Conservation (phyloP, 352 stramenopile genomes). For the Salisapilia sapeloensis region DNA sequence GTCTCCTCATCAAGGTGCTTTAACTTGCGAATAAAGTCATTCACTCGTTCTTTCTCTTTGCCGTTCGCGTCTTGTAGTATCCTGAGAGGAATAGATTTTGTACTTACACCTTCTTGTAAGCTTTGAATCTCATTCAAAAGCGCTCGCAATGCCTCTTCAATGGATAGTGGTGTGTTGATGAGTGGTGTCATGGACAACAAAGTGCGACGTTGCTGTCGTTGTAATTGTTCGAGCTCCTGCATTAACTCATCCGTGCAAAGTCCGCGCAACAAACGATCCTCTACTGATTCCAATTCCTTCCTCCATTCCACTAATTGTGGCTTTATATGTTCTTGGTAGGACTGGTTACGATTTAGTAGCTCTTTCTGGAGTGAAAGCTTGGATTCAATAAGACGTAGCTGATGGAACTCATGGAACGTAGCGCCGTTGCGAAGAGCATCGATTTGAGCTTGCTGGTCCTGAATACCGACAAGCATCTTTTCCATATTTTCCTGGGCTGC, state of each 20-base stretch:
- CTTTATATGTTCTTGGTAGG: conserved; percentile 44
- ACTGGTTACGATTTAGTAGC: conserved; percentile 44
- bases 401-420: conserved; percentile 32
- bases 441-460: conserved; percentile 29
- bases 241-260: conserved; percentile 37
- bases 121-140: conserved; percentile 39
- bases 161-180: conserved; percentile 33
- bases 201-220: conserved; percentile 41
- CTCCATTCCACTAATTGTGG: conserved; percentile 49
- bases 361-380: conserved; percentile 51
- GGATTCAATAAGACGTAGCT: conserved; percentile 33
- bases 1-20: conserved; percentile 50
- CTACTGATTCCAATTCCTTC: conserved; percentile 30
- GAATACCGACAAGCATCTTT: conserved; percentile 12
- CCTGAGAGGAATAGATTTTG: conserved; percentile 4
- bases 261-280: conserved; percentile 39
- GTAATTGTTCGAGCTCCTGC: conserved; percentile 38
- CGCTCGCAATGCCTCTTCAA: conserved; percentile 34
- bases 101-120: conserved; percentile 23
- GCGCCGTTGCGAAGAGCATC: conserved; percentile 29
- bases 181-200: conserved; percentile 36
- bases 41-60: conserved; percentile 11
- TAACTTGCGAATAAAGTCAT: conserved; percentile 39
- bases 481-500: conserved; percentile 32
- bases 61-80: conserved; percentile 3